Conservation (phyloP, 805 yeast genomes). For the Yarrowia sp. region DNA sequence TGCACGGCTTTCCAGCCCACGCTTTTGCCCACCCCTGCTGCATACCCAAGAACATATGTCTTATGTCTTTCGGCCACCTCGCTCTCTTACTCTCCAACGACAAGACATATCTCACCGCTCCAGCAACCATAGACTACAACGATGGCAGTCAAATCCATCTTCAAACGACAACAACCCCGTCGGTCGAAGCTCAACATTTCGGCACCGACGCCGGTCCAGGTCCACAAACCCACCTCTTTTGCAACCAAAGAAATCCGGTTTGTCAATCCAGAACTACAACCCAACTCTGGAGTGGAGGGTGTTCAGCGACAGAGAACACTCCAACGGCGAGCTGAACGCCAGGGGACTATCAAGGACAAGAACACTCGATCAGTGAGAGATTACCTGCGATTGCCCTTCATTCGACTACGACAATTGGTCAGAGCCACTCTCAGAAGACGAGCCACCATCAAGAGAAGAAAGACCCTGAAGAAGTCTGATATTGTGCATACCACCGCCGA, state of each 20-base stretch:
- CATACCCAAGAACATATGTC: constrained; percentile 3
- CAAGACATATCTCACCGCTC: not conserved
- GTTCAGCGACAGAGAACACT: constrained; percentile 20
- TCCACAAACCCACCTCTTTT: constrained; percentile 36
- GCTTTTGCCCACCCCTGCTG: constrained; percentile 16
- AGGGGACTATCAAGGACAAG: constrained; percentile 24
- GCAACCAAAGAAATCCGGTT: constrained; percentile 36
- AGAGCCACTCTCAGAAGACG: constrained; percentile 21
- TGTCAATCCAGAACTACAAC: constrained; percentile 31
- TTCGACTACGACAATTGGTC: constrained; percentile 24
- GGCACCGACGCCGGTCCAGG: constrained; percentile 32
- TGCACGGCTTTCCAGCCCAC: constrained; percentile 16
- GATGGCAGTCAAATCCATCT: constrained; percentile 28
- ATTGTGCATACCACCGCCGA: constrained; percentile 18
- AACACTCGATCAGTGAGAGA: constrained; percentile 1
- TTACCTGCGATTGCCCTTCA: constrained; percentile 21
- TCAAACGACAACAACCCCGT: constrained; percentile 21
- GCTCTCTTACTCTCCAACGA: not conserved
- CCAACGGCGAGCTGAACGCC: constrained; percentile 22
- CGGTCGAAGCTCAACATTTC: constrained; percentile 21
- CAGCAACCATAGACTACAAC: not conserved
- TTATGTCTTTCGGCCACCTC: constrained; percentile 13
- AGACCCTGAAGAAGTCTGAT: constrained; percentile 10
- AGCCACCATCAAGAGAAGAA: constrained; percentile 11
- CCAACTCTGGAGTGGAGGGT: not conserved